Conservation (phyloP, 768 basidiomycete species). For the Grammothele lineata region DNA sequence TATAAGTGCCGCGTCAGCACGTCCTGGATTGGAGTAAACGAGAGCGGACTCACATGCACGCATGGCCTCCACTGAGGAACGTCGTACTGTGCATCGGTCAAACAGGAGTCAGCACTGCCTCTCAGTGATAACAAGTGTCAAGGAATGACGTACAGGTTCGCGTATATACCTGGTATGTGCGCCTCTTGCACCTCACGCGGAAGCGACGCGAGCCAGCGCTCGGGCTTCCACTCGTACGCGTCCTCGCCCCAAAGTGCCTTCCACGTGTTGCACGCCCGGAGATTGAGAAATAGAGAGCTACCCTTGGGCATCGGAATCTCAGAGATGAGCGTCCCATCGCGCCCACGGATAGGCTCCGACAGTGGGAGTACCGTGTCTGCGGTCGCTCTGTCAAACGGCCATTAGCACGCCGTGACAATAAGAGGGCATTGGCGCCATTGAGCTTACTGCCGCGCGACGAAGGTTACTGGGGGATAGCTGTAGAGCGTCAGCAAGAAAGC, state of each 20-base stretch:
- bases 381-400: conserved; percentile 2
- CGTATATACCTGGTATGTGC: conserved; percentile 30
- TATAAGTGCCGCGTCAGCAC: neutral
- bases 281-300: conserved; percentile 21
- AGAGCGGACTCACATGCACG: conserved; percentile 29
- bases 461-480: conserved; percentile 5
- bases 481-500: neutral
- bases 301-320: conserved; percentile 26
- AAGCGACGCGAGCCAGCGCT: conserved; percentile 33
- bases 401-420: neutral
- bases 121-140: neutral
- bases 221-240: conserved; percentile 39
- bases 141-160: conserved; percentile 21
- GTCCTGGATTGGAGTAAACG: neutral
- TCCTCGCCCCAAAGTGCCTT: conserved; percentile 39
- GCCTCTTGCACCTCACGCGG: conserved; percentile 22
- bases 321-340: conserved; percentile 23
- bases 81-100: conserved; percentile 28
- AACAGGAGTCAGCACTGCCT: too few relatives aligned
- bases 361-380: conserved; percentile 27
- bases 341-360: conserved; percentile 25
- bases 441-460: conserved; percentile 8
- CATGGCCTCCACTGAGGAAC: conserved; percentile 30
- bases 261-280: conserved; percentile 31
- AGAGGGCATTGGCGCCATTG: too few relatives aligned